Percentiles rank a stretch among this genome's conserved stretches.
These are phyloP conservation scores for Sarocladiaceae sp. DNA, from an alignment of 2,329 filamentous ascomycete genomes.

Conservation along the genomic window DNA sequence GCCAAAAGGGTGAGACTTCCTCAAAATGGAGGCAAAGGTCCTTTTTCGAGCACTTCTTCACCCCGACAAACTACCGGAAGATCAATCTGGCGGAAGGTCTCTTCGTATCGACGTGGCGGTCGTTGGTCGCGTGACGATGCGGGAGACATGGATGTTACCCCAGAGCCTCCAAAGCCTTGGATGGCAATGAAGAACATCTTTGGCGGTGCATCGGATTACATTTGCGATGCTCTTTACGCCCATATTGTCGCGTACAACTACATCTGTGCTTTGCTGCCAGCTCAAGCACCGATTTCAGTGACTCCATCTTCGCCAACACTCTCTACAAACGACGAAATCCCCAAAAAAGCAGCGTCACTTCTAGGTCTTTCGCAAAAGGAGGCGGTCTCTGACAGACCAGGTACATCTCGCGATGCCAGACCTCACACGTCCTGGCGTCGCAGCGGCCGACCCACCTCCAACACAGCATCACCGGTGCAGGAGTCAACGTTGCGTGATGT, in stretches of 20 bases:
- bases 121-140: background rate
- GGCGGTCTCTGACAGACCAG: background rate
- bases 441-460: constrained; percentile 12
- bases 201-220: constrained; percentile 43
- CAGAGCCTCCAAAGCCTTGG: constrained; percentile 30
- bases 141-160: background rate
- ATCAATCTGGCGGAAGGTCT: constrained; percentile 31
- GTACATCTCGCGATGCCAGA: background rate
- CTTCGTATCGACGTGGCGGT: constrained; percentile 21
- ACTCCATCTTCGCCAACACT: constrained; percentile 12
- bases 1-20: constrained; percentile 46
- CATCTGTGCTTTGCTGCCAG: constrained; percentile 30
- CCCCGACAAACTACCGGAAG: constrained; percentile 14
- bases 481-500: constrained; percentile 37
- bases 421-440: constrained; percentile 13
- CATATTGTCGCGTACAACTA: constrained; percentile 56
- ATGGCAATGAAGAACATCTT: constrained; percentile 45
- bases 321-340: constrained; percentile 30
- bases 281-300: constrained; percentile 12
- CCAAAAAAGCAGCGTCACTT: constrained; percentile 46
- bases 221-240: constrained; percentile 53
- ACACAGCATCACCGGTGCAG: background rate
- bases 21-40: background rate
- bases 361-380: constrained; percentile 35
- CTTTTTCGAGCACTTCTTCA: background rate